These are phyloP conservation scores for Schoenoplectus triqueter DNA, from an alignment of 202 grass and related monocot genomes.

Conservation along the genomic window DNA sequence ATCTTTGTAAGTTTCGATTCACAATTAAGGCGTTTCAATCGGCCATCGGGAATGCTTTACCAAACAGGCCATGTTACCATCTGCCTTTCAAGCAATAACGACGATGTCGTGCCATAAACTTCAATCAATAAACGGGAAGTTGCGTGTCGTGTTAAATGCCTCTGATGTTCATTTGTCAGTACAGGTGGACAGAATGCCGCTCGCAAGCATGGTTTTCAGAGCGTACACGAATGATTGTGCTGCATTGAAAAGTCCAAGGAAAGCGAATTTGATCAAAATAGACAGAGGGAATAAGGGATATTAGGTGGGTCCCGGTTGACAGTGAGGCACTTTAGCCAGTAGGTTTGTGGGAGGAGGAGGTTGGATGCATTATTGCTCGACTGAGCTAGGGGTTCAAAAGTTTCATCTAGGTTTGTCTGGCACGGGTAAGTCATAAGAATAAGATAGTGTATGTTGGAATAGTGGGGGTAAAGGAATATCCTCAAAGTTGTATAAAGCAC, in stretches of 20 bases:
- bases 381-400: no score
- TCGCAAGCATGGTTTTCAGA: constrained; percentile 1
- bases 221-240: neutral
- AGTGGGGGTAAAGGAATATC: no score
- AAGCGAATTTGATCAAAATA: neutral
- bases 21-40: neutral
- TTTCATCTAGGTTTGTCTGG: no score
- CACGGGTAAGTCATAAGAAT: no score
- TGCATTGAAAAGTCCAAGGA: neutral
- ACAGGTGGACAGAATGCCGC: neutral
- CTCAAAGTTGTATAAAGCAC: no score
- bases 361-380: no score
- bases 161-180: constrained; percentile 9
- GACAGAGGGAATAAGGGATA: neutral
- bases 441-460: no score
- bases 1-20: no score
- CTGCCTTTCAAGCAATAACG: neutral
- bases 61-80: constrained; percentile 19
- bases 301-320: no score
- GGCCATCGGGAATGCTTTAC: neutral
- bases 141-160: neutral
- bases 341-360: no score
- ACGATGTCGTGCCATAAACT: no score
- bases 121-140: no score
- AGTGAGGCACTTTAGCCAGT: neutral